These are phyloP conservation scores for Somion occarium DNA, from an alignment of 1,284 basidiomycete species.

Conservation along the genomic window DNA sequence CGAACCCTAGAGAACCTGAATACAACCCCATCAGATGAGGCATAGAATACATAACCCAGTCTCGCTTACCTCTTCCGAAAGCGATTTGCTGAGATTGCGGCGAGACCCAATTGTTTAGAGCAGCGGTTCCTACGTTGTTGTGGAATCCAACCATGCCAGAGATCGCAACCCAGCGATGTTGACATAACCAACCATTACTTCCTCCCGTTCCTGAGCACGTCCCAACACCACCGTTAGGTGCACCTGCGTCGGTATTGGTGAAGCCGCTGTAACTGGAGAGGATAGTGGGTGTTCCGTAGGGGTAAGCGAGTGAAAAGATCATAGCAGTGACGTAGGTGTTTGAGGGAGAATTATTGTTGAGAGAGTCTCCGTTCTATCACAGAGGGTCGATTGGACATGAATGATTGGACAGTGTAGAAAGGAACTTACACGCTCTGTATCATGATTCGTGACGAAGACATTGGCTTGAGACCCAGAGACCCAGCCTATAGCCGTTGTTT, in stretches of 20 bases:
- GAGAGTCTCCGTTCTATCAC: conserved; percentile 43
- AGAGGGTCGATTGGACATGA: neutral
- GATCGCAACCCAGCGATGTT: conserved; percentile 58
- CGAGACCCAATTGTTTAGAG: conserved; percentile 52
- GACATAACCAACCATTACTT: conserved; percentile 52
- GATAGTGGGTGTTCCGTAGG: conserved; percentile 62
- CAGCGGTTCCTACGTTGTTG: conserved; percentile 49
- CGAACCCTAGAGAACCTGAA: conserved; percentile 48
- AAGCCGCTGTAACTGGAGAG: conserved; percentile 56
- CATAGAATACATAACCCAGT: neutral
- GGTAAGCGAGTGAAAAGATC: conserved; percentile 62
- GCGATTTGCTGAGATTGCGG: conserved; percentile 54
- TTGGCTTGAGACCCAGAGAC: conserved; percentile 50
- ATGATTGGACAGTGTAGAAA: neutral
- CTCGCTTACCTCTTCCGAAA: conserved; percentile 50
- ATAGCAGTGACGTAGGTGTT: conserved; percentile 58
- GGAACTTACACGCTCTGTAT: conserved; percentile 55
- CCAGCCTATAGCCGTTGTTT: conserved; percentile 41
- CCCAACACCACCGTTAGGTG: conserved; percentile 43
- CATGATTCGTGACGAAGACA: conserved; percentile 66
- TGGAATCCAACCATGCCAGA: conserved; percentile 61
- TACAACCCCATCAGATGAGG: neutral
- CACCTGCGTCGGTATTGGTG: conserved; percentile 45
- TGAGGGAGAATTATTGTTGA: conserved; percentile 57
- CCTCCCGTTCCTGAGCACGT: conserved; percentile 51